phyloP scores from a whole-genome alignment of 78 protist species.

The Paratrimastix pyriformis region DNA sequence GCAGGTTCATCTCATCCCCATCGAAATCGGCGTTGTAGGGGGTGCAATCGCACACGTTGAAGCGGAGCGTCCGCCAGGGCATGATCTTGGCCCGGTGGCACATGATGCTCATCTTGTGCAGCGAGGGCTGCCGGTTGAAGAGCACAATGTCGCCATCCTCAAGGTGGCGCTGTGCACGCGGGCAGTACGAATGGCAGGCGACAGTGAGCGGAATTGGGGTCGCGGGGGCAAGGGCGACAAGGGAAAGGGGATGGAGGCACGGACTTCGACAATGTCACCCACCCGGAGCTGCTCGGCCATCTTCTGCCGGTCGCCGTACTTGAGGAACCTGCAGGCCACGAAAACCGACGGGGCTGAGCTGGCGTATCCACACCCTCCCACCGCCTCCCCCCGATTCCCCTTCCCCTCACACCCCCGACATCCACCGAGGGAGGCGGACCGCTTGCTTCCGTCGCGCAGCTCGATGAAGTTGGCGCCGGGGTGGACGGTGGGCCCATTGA shows the following conservation, averaged over 20 bases:
- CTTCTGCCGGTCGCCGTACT: slow-evolving; percentile 54
- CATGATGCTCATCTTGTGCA: slow-evolving; percentile 93
- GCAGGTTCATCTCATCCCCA: slow-evolving; percentile 94
- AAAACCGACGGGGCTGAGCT: no score
- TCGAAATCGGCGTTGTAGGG: slow-evolving; percentile 99
- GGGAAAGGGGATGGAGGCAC: no score
- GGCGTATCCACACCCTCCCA: no score
- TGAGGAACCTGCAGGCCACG: slow-evolving; percentile 34
- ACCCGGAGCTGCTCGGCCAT: slow-evolving; percentile 14
- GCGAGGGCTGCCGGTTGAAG: slow-evolving; percentile 99
- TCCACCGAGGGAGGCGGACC: slow-evolving; percentile 43
- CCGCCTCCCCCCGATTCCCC: slow-evolving; percentile 67
- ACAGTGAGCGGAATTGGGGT: no score
- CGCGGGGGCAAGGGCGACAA: no score
- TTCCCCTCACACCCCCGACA: slow-evolving; percentile 16
- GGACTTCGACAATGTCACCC: slow-evolving; percentile 90
- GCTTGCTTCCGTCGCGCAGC: not conserved
- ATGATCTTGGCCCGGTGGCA: slow-evolving; percentile 68
- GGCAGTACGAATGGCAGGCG: no score
- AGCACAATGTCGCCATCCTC: slow-evolving; percentile 86
- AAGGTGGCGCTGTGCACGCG: slow-evolving; percentile 91
- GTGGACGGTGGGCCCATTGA: slow-evolving; percentile 53
- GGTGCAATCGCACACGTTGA: slow-evolving; percentile 93
- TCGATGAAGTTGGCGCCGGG: slow-evolving; percentile 82
- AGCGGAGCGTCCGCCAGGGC: slow-evolving; percentile 92